Evolutionary conservation across 495 filamentous ascomycete genomes (phyloP).

Genomic region (Hyphodiscus hymeniophilus): DNA sequence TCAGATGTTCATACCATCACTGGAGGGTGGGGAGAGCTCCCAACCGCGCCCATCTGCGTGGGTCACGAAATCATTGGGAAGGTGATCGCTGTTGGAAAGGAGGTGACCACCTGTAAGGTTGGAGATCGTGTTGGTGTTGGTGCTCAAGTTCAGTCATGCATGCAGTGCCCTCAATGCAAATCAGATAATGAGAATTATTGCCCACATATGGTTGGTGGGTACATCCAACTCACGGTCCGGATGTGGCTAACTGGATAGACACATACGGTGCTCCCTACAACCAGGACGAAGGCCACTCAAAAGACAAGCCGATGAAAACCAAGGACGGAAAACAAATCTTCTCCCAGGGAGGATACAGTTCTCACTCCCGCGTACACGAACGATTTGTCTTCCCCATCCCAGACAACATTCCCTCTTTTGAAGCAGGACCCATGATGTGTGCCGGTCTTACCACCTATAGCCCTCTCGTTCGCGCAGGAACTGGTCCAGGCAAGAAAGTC

Average conservation of each 20-base stretch:
- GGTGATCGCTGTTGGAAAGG: constrained; percentile 60
- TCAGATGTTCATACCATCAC: too few relatives aligned
- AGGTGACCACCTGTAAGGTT: constrained; percentile 56
- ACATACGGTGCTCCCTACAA: constrained; percentile 61
- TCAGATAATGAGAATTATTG: constrained; percentile 76
- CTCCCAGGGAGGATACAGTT: constrained; percentile 57
- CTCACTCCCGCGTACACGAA: constrained; percentile 67
- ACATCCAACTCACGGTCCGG: too few relatives aligned
- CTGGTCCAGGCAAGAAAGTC: constrained; percentile 63
- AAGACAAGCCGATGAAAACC: constrained; percentile 24
- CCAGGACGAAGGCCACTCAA: constrained; percentile 23
- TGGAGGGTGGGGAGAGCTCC: constrained; percentile 63
- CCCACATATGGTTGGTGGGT: constrained; percentile 42
- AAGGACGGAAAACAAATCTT: constrained; percentile 42
- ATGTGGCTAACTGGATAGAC: too few relatives aligned
- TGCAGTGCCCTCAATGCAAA: constrained; percentile 60
- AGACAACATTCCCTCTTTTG: too few relatives aligned
- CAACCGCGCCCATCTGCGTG: constrained; percentile 59
- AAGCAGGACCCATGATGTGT: constrained; percentile 73
- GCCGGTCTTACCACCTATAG: constrained; percentile 68
- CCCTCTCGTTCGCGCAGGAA: constrained; percentile 53
- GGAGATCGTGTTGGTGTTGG: constrained; percentile 77
- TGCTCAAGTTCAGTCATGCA: constrained; percentile 65
- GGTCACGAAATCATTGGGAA: constrained; percentile 71
- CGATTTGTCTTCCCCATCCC: constrained; percentile 73